These are phyloP conservation scores for Sordariomycetes sp. DNA, from an alignment of 2,329 filamentous ascomycete species.

Conservation along the genomic window DNA sequence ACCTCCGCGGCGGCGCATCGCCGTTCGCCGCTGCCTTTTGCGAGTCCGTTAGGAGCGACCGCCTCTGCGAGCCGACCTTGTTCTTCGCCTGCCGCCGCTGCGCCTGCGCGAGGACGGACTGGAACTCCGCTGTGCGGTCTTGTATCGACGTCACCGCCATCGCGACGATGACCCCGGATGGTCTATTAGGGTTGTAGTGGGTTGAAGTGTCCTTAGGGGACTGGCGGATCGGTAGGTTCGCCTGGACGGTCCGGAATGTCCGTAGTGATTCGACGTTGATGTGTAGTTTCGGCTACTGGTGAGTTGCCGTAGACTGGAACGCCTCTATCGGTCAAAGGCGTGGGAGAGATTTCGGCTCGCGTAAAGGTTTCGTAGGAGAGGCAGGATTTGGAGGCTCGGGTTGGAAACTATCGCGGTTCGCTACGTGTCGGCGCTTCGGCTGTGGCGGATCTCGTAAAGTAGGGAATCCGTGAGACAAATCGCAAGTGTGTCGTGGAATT, in stretches of 20 bases:
- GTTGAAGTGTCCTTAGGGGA: not conserved
- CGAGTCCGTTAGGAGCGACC: slow-evolving; percentile 65
- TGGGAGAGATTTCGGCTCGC: not conserved
- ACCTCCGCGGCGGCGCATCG: slow-evolving; percentile 49
- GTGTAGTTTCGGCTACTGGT: not conserved
- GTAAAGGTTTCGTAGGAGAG: not conserved
- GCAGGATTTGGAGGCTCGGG: not conserved
- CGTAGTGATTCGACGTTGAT: not conserved
- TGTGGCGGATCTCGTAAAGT: not conserved
- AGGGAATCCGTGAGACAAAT: not conserved
- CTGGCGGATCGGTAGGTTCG: not conserved
- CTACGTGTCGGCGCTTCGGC: not conserved
- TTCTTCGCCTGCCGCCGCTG: slow-evolving; percentile 68
- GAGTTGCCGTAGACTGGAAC: not conserved
- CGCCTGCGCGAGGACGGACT: slow-evolving; percentile 76
- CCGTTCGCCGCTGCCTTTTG: slow-evolving; percentile 56
- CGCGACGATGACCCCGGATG: not conserved
- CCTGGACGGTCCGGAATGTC: too few species aligned
- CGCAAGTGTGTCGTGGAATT: not conserved
- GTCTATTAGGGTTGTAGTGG: not conserved
- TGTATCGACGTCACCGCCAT: slow-evolving; percentile 74
- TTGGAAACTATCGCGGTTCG: not conserved
- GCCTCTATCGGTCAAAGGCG: not conserved
- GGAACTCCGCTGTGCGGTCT: slow-evolving; percentile 93
- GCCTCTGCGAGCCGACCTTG: slow-evolving; percentile 69